These are phyloP conservation scores for Phlyctochytrium planicorne DNA, from an alignment of 192 early-diverging fungal genomes.

Conservation along the genomic window DNA sequence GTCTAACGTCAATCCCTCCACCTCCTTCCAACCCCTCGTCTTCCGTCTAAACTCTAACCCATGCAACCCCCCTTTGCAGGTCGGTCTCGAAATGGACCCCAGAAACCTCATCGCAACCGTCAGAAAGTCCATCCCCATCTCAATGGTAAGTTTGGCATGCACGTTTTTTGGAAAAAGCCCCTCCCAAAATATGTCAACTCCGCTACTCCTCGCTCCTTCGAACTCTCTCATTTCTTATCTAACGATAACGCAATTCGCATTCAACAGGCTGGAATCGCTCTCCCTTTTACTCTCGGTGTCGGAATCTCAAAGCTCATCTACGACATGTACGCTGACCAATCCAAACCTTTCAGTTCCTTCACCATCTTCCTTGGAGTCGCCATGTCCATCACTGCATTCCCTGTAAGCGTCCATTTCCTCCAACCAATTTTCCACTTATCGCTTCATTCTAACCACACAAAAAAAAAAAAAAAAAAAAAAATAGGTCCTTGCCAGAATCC, in stretches of 20 bases:
- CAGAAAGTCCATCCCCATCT: slow-evolving; percentile 46
- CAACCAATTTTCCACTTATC: no score
- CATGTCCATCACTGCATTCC: slow-evolving; percentile 90
- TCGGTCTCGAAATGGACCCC: slow-evolving; percentile 85
- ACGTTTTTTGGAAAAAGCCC: no score
- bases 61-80: not conserved
- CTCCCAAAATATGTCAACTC: no score
- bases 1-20: no score
- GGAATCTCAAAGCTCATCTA: slow-evolving; percentile 72
- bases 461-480: no score
- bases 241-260: no score
- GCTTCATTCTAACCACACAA: not conserved
- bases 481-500: slow-evolving; percentile 88
- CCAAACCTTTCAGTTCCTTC: slow-evolving; percentile 60
- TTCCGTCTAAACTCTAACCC: not conserved
- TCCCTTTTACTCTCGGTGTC: slow-evolving; percentile 74
- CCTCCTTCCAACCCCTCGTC: no score
- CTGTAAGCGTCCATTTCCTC: no score
- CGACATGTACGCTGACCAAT: slow-evolving; percentile 26
- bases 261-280: slow-evolving; percentile 56
- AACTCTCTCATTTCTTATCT: no score
- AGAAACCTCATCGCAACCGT: slow-evolving; percentile 12
- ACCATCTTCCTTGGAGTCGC: slow-evolving; percentile 79
- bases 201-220: no score
- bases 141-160: slow-evolving; percentile 37